phyloP scores from a whole-genome alignment of 306 rosid species.

The Vachellia collinsii region DNA sequence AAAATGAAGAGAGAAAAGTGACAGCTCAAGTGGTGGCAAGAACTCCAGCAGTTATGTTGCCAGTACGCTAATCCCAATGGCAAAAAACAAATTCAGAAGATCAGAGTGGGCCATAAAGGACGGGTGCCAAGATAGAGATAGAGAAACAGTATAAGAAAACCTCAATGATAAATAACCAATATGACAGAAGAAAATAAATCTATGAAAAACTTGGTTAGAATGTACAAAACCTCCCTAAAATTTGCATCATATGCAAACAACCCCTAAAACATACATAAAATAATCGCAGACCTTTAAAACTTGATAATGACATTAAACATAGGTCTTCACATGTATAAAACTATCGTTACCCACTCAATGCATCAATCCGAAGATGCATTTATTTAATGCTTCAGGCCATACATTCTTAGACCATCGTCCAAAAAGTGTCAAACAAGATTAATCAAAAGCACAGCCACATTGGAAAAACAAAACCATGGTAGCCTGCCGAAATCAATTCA shows the following conservation, averaged over 20 bases:
- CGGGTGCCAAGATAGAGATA: slow-evolving; percentile 24
- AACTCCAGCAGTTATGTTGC: slow-evolving; percentile 64
- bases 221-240: not conserved
- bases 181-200: not conserved
- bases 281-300: not conserved
- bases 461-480: too few species aligned
- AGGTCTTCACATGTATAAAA: too few species aligned
- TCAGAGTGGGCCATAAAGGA: slow-evolving; percentile 55
- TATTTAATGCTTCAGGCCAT: too few species aligned
- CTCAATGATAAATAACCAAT: slow-evolving; percentile 33
- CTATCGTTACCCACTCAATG: too few species aligned
- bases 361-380: too few species aligned
- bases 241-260: not conserved
- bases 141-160: slow-evolving; percentile 38
- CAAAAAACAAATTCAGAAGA: slow-evolving; percentile 50
- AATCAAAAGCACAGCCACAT: too few species aligned
- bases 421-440: too few species aligned
- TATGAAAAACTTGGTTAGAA: not conserved
- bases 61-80: slow-evolving; percentile 58
- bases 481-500: too few species aligned
- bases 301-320: not conserved
- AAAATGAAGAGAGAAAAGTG: slow-evolving; percentile 42
- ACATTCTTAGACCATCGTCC: too few species aligned
- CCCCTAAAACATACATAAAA: not conserved
- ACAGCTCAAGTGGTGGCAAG: slow-evolving; percentile 52